Evolutionary conservation across 2,329 filamentous ascomycete species (phyloP).

Genomic region (Ceratocystis huliohia): DNA sequence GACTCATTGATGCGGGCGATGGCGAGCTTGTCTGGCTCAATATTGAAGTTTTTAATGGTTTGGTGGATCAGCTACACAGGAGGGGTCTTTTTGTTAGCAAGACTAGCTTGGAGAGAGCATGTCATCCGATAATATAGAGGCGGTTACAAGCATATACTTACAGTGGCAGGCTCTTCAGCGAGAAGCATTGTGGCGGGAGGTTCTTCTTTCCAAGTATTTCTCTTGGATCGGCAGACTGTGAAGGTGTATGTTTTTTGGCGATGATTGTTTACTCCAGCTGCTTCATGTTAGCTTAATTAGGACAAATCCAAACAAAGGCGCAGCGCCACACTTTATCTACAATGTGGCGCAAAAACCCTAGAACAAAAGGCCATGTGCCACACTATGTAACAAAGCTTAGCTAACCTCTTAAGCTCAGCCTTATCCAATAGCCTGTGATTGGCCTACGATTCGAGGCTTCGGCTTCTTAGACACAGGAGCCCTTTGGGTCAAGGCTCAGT

Average conservation of each 20-base stretch:
- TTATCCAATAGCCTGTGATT: background rate
- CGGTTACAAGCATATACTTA: constrained; percentile 33
- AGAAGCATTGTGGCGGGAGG: constrained; percentile 60
- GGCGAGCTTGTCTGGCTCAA: constrained; percentile 71
- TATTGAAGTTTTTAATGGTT: constrained; percentile 92
- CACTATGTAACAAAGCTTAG: background rate
- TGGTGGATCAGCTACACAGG: constrained; percentile 65
- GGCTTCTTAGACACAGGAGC: constrained; percentile 1
- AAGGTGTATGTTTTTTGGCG: background rate
- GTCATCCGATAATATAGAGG: background rate
- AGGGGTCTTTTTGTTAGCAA: constrained; percentile 7
- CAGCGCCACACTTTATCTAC: background rate
- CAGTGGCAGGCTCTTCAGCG: constrained; percentile 80
- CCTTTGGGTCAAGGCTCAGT: constrained; percentile 2
- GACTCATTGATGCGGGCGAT: constrained; percentile 75
- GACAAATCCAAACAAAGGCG: constrained; percentile 1
- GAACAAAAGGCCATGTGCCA: background rate
- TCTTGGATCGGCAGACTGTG: background rate
- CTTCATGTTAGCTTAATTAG: constrained; percentile 11
- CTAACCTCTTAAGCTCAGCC: background rate
- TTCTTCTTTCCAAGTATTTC: background rate
- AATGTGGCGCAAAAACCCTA: constrained; percentile 9
- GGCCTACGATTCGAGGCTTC: background rate
- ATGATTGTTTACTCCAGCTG: background rate
- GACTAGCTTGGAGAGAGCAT: background rate